A percentile compares a stretch with the other conserved stretches of the same genome.
phyloP scores from a whole-genome alignment of 2,329 filamentous ascomycete genomes.

The Albophoma yamanashiensis region DNA sequence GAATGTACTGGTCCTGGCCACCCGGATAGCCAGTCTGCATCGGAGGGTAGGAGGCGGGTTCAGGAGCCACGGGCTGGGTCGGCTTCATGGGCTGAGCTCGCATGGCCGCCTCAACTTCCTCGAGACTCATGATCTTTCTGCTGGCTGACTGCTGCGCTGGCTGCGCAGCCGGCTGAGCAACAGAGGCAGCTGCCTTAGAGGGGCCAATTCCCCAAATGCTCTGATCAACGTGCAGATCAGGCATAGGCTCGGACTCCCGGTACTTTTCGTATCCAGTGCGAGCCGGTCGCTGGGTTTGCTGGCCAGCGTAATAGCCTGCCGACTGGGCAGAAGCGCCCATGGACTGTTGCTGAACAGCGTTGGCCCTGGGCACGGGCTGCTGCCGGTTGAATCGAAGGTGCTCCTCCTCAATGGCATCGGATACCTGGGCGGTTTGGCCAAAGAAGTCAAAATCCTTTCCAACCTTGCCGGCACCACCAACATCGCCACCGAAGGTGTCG shows the following conservation, averaged over 20 bases:
- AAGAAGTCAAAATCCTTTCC: conserved; percentile 98
- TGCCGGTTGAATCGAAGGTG: conserved; percentile 74
- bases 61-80: conserved; percentile 21
- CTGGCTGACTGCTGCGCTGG: conserved; percentile 19
- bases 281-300: conserved; percentile 44
- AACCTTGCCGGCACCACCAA: conserved; percentile 38
- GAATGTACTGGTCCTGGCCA: conserved; percentile 7
- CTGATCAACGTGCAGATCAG: conserved; percentile 84
- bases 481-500: conserved; percentile 65
- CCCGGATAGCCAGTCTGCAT: conserved; percentile 12
- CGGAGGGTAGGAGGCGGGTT: conserved; percentile 18
- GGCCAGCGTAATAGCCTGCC: conserved; percentile 24
- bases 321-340: conserved; percentile 17
- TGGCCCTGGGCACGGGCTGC: conserved; percentile 41
- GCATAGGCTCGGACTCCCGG: conserved; percentile 70
- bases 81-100: conserved; percentile 49
- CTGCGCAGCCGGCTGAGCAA: conserved; percentile 13
- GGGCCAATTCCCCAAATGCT: conserved; percentile 80
- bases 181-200: conserved; percentile 27
- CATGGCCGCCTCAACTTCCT: conserved; percentile 95
- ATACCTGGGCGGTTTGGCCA: conserved; percentile 78
- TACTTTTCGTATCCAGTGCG: conserved; percentile 90
- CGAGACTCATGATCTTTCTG: conserved; percentile 86
- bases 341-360: conserved; percentile 22
- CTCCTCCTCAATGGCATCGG: conserved; percentile 81